A percentile compares a stretch with the other conserved stretches of the same genome.
phyloP scores from a whole-genome alignment of 176 grass and related monocot genomes.

The Saccharum spontaneum region DNA sequence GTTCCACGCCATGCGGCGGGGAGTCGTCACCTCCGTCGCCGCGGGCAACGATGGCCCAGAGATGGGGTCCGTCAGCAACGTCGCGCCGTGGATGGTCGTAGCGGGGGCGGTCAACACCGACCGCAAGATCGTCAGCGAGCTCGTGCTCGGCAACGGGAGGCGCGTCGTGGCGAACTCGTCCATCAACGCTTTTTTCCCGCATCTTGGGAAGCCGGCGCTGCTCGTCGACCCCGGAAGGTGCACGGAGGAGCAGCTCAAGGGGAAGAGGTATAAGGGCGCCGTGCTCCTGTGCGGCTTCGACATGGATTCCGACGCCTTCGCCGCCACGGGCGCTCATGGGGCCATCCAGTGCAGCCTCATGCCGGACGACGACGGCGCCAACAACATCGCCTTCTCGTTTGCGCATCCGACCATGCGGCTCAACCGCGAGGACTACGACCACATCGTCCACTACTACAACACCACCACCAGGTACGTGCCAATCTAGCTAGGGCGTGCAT shows the following conservation, averaged over 20 bases:
- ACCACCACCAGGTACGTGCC: background rate
- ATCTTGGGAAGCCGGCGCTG: slow-evolving; percentile 1
- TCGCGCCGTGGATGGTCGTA: slow-evolving; percentile 26
- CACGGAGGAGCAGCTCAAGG: background rate
- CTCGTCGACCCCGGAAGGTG: slow-evolving; percentile 6
- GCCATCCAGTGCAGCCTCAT: background rate
- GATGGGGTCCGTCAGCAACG: background rate
- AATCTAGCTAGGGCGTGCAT: no score
- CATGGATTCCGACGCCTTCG: accelerated
- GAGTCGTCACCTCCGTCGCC: slow-evolving; percentile 14
- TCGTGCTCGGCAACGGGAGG: slow-evolving; percentile 21
- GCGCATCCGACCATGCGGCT: background rate
- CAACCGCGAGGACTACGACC: background rate
- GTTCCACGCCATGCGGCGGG: slow-evolving; percentile 33
- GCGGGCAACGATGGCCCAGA: background rate
- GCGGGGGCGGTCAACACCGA: background rate
- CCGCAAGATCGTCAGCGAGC: slow-evolving; percentile 6
- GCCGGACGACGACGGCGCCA: accelerated
- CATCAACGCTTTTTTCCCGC: background rate
- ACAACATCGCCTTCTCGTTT: background rate
- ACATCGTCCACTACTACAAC: slow-evolving; percentile 10
- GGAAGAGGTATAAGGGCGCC: background rate
- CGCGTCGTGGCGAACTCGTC: background rate
- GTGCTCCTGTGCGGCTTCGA: background rate
- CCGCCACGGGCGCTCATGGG: background rate